Evolutionary conservation across 1,284 basidiomycete genomes (phyloP).

Genomic region (Irpex rosettiformis): DNA sequence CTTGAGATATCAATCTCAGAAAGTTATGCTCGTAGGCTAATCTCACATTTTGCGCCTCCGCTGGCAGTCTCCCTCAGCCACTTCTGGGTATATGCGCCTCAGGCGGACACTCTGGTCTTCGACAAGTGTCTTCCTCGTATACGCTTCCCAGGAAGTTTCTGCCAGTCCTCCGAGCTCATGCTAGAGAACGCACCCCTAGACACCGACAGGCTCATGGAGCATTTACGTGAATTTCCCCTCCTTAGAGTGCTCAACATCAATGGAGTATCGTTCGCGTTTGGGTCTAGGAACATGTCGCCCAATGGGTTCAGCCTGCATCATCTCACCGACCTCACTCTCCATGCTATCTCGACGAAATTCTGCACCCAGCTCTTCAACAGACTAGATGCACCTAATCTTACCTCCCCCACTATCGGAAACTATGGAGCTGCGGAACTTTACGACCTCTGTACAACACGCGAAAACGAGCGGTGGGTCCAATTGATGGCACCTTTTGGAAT

Average conservation of each 20-base stretch:
- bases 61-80: too few relatives aligned
- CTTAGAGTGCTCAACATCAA: too few relatives aligned
- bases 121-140: background rate
- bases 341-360: background rate
- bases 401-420: slow-evolving; percentile 2
- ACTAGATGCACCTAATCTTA: slow-evolving; percentile 5
- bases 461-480: background rate
- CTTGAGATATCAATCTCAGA: background rate
- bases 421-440: slow-evolving; percentile 3
- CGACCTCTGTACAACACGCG: background rate
- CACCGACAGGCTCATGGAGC: too few relatives aligned
- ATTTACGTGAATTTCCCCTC: too few relatives aligned
- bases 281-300: too few relatives aligned
- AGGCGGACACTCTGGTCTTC: background rate
- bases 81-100: background rate
- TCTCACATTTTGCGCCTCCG: too few relatives aligned
- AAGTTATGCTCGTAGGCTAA: too few relatives aligned
- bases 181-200: too few relatives aligned
- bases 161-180: too few relatives aligned
- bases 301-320: too few relatives aligned
- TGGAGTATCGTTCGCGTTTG: too few relatives aligned
- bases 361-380: background rate
- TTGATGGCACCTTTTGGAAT: slow-evolving; percentile 7
- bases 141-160: too few relatives aligned
- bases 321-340: background rate